These are phyloP conservation scores for Coemansia linderi DNA, from an alignment of 371 early-diverging fungal genomes.

Conservation along the genomic window DNA sequence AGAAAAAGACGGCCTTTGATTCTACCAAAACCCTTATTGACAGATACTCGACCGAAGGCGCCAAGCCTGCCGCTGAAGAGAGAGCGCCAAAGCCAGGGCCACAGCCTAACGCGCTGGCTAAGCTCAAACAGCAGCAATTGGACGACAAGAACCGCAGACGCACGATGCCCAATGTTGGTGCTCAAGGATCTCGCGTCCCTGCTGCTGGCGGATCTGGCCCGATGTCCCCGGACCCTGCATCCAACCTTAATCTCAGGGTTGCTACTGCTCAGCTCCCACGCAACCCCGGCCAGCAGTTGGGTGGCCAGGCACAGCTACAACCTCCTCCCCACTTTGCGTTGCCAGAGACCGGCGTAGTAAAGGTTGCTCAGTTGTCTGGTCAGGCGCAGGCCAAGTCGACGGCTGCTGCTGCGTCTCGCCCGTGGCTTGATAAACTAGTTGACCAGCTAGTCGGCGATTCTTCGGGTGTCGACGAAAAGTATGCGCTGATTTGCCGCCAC, in stretches of 20 bases:
- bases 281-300: not conserved
- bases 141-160: slow-evolving; percentile 36
- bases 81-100: not conserved
- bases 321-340: slow-evolving; percentile 1
- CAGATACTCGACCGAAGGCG: slow-evolving; percentile 68
- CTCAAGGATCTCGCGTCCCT: slow-evolving; percentile 8
- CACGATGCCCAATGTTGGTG: slow-evolving; percentile 29
- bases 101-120: not conserved
- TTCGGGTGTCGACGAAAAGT: slow-evolving; percentile 75
- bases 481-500: slow-evolving; percentile 87
- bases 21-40: slow-evolving; percentile 88
- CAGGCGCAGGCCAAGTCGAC: not conserved
- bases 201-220: not conserved
- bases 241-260: not conserved
- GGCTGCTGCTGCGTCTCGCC: slow-evolving; percentile 24
- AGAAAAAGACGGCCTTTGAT: slow-evolving; percentile 86
- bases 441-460: slow-evolving; percentile 87
- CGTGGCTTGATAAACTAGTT: slow-evolving; percentile 83
- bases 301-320: not conserved
- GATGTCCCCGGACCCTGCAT: not conserved
- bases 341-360: slow-evolving; percentile 32
- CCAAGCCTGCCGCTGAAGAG: slow-evolving; percentile 5
- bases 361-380: slow-evolving; percentile 9
- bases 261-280: not conserved
- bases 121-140: slow-evolving; percentile 13